Percentiles rank a stretch among this genome's conserved stretches.
phyloP scores from a whole-genome alignment of 805 yeast genomes.

The Saccharomycopsis schoenii region DNA sequence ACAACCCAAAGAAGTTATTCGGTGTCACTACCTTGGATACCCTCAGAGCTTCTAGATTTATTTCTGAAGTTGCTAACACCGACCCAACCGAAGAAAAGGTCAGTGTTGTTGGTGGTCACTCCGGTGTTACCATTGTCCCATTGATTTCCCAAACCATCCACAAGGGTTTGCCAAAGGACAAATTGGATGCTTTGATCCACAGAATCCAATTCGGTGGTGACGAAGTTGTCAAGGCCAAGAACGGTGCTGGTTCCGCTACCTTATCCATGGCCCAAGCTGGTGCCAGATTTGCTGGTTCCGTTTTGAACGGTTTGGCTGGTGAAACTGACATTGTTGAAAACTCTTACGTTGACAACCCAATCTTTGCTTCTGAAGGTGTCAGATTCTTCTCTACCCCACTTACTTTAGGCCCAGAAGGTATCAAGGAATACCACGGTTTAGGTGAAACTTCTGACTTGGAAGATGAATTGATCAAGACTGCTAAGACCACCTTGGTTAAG shows the following conservation, averaged over 20 bases:
- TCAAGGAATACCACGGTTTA: constrained; percentile 66
- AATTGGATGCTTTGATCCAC: constrained; percentile 54
- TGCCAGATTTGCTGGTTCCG: constrained; percentile 59
- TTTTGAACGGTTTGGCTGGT: constrained; percentile 45
- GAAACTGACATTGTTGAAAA: constrained; percentile 53
- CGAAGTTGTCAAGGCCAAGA: constrained; percentile 78
- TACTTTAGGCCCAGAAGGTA: constrained; percentile 89
- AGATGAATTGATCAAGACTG: constrained; percentile 70
- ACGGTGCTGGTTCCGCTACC: constrained; percentile 80
- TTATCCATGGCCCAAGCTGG: constrained; percentile 84
- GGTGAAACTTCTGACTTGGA: constrained; percentile 70
- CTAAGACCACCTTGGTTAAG: constrained; percentile 82
- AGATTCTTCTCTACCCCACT: constrained; percentile 95
- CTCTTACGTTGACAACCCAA: constrained; percentile 70
- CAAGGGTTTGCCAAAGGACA: constrained; percentile 32
- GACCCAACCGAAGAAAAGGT: constrained; percentile 51
- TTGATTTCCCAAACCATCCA: constrained; percentile 50
- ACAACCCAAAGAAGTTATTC: constrained; percentile 66
- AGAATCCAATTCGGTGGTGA: constrained; percentile 85
- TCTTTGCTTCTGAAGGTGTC: constrained; percentile 80
- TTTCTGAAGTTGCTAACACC: constrained; percentile 48
- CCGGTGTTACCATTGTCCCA: constrained; percentile 77
- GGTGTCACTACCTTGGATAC: constrained; percentile 81
- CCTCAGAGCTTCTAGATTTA: constrained; percentile 61
- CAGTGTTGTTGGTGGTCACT: constrained; percentile 80